Base-by-base conservation (phyloP, 1,284 basidiomycete genomes). In the Microbotryum violaceum region DNA sequence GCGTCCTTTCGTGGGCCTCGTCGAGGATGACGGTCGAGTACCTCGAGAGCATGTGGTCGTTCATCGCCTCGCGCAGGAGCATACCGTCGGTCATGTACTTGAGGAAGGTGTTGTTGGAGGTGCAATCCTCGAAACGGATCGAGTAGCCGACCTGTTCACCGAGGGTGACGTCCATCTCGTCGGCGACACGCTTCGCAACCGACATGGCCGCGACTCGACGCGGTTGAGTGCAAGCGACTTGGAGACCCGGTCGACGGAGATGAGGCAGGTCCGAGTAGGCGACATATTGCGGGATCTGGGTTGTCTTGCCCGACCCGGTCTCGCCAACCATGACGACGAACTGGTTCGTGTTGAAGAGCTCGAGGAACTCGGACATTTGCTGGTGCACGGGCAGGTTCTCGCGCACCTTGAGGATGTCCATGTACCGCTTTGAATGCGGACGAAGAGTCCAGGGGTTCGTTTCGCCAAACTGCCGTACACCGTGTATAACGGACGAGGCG, bases 31-130 rank as follows among this genome's bases (percentile, higher is more conserved):
- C 91, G 20, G 92, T 96, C 42, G 90, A 93, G 78, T 99, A 99
- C 14, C 91, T 84, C 54, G 83, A 81, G 31, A 97, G 83, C 54
- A 85, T 82, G 37, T 89, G 88, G 76, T 98, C 96, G 76, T 94
- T 90, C 90, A 97, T 97, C 8, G 92, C 93, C 79, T 97, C 93
- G 47, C 93, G 86, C 31, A 96, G 82, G 25, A 79, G 74, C 92
- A 97, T 96, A 83, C 94, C 94, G 71, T 99, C 94, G 14, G 94
- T 98, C 93, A 98, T 97, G 79, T 98, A 97, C 75, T 94, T 93
- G 70, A 97, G 80, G 76, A 96, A 93, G 0, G 92, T 97, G 9
- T 85, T 89, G 0, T 83, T 82, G 68, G 91, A 88, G 12, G 93
- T 97, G 86, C 92, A 91, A 74, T 98, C 94, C 76, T 98, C 94